Conservation (phyloP, 2,329 filamentous ascomycete genomes). For the Teratosphaeria pseudoeucalypti region DNA sequence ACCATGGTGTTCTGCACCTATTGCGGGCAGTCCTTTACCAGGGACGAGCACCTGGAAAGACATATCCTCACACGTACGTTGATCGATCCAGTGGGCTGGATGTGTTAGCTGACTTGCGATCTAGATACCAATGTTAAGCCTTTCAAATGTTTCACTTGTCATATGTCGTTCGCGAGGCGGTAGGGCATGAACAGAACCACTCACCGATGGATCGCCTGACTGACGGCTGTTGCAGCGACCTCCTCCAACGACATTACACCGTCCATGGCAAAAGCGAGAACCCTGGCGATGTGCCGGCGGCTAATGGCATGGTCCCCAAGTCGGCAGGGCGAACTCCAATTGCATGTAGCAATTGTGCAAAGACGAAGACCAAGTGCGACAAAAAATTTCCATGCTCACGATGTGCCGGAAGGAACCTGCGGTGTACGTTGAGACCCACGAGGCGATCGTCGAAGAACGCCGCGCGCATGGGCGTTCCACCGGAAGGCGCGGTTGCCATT, state of each 20-base stretch:
- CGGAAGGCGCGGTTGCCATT: conserved; percentile 18
- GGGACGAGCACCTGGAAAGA: conserved; percentile 43
- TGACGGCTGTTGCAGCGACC: conserved; percentile 30
- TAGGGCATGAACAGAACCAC: conserved; percentile 21
- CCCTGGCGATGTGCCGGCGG: conserved; percentile 38
- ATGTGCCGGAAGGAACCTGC: conserved; percentile 40
- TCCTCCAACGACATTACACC: conserved; percentile 42
- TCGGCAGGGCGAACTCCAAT: conserved; percentile 43
- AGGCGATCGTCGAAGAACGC: conserved; percentile 38
- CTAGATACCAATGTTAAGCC: conserved; percentile 46
- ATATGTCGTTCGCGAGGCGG: conserved; percentile 45
- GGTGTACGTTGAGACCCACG: conserved; percentile 38
- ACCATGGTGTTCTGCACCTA: conserved; percentile 45
- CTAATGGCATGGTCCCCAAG: conserved; percentile 42
- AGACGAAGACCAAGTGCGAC: conserved; percentile 46
- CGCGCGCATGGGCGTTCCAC: conserved; percentile 23
- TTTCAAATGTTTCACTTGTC: conserved; percentile 45
- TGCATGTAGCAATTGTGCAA: conserved; percentile 44
- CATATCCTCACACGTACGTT: conserved; percentile 43
- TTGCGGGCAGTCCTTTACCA: conserved; percentile 43
- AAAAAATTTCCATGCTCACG: conserved; percentile 46
- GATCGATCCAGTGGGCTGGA: neutral
- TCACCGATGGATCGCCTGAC: neutral
- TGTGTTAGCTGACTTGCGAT: conserved; percentile 4
- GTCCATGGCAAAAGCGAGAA: conserved; percentile 42